Evolutionary conservation across 2,329 filamentous ascomycete genomes (phyloP), one percentile per base, ranked within the genome.

Genomic region (Simplicillium sp.): DNA sequence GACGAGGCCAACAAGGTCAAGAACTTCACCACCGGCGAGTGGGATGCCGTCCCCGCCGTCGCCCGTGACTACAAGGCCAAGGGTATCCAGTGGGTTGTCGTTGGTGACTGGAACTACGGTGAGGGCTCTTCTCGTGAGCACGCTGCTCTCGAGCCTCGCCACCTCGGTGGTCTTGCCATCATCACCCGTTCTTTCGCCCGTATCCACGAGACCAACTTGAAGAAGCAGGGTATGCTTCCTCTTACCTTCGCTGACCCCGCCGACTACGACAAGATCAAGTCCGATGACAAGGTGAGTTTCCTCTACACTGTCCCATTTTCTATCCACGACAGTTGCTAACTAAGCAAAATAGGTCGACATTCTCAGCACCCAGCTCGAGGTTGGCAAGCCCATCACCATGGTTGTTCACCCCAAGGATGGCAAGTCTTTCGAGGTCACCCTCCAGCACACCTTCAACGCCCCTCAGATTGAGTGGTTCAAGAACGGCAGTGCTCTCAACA

Each of bases 161-260:
- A 97, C 73, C 82, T 98, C 50, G 92, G 92, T 60, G 92, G 90
- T 66, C 79, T 96, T 58, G 92, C 90, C 59, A 95, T 98, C 73
- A 94, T 98, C 64, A 89, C 84, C 60, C 84, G 87, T 61, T 87
- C 80, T 50, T 98, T 98, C 63, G 92, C 92, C 59, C 92, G 92
- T 84, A 98, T 98, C 61, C 92, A 98, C 78, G 92, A 98, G 78
- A 98, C 92, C 75, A 98, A 98, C 80, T 71, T 98, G 74, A 98
- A 98, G 87, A 98, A 98, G 84, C 92, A 98, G 80, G 92, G 92
- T 70, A 96, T 98, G 90, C 85, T 98, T 71, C 92, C 92, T 58
- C 78, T 98, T 51, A 97, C 89, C 56, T 98, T 98, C 72, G 69
- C 80, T 44, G 82, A 97, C 62, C 90, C 90, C 43, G 90, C 84